Evolutionary conservation across 2,329 filamentous ascomycete species (phyloP), one percentile per base, ranked within the genome.

Genomic region (Colletotrichum tofieldiae): DNA sequence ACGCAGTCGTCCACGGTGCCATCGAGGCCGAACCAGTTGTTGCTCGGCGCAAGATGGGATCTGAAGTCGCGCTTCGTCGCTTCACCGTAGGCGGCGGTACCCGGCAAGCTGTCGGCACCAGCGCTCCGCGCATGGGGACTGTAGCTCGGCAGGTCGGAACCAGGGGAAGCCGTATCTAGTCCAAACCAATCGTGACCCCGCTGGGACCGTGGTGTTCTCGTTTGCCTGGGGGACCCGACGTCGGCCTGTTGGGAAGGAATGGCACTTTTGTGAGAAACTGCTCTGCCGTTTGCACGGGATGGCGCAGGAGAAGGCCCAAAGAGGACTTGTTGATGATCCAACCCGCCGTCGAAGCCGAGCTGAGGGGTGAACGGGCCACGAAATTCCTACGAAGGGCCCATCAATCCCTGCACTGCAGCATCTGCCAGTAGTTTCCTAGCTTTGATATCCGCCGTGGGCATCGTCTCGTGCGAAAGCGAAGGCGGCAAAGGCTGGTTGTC

Each of bases 341-440:
- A 77, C 1, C 84, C 83, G 23, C 84, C 81, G 71, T 86, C 84
- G 56, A 84, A 85, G 62, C 84, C 84, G 29, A 86, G 79, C 64
- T 85, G 82, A 16, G 84, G 83, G 1, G 84, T 86, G 35, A 86
- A 84, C 0, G 84, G 84, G 2, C 83, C 84, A 4, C 79, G 79
- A 68, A 85, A 84, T 45, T 76, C 77, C 79, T 79, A 80, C 2
- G 77, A 65, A 9, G 74, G 69, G 49, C 75, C 76, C 29, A 82
- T 41, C 11, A 80, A 59, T 12, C 77, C 81, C 37, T 74, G 73
- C 49, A 74, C 74, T 37, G 75, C 76, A 26, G 79, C 77, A 65
- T 79, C 76, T 20, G 78, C 70, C 6, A 81, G 77, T 26, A 78
- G 77, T 45, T 83, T 78, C n/a, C 81, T 80, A 18, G 81, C 83